These are phyloP conservation scores for Xylaria grammica DNA, from an alignment of 495 filamentous ascomycete genomes.

Conservation along the genomic window DNA sequence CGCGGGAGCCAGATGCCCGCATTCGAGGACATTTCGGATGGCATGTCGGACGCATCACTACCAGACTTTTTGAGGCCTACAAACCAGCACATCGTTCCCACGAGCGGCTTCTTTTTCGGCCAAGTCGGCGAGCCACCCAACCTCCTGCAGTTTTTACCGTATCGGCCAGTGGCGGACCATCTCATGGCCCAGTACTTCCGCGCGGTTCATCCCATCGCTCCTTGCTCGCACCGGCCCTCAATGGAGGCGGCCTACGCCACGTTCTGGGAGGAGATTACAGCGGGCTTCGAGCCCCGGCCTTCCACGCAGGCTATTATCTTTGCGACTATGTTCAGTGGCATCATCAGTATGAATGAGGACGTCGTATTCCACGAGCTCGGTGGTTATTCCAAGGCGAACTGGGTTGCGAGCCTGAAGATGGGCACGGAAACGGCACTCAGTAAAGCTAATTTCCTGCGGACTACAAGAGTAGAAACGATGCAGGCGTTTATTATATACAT, in stretches of 20 bases:
- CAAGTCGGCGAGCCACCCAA: slow-evolving; percentile 50
- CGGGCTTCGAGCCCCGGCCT: slow-evolving; percentile 61
- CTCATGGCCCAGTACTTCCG: slow-evolving; percentile 68
- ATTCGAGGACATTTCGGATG: slow-evolving; percentile 25
- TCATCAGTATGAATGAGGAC: slow-evolving; percentile 65
- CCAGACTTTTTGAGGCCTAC: slow-evolving; percentile 57
- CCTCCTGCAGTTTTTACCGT: slow-evolving; percentile 62
- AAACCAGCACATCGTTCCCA: slow-evolving; percentile 59
- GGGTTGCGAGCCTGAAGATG: slow-evolving; percentile 65
- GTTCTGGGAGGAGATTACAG: slow-evolving; percentile 65
- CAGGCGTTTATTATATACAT: slow-evolving; percentile 78
- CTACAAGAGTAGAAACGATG: slow-evolving; percentile 71
- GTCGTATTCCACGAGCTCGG: slow-evolving; percentile 51
- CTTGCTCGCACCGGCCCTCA: slow-evolving; percentile 66
- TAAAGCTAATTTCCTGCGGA: slow-evolving; percentile 70
- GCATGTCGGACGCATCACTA: slow-evolving; percentile 26
- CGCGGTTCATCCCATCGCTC: slow-evolving; percentile 69
- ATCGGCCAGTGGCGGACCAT: slow-evolving; percentile 53
- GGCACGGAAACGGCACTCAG: slow-evolving; percentile 67
- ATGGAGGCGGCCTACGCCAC: slow-evolving; percentile 64
- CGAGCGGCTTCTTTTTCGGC: slow-evolving; percentile 73
- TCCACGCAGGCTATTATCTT: slow-evolving; percentile 71
- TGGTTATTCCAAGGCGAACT: slow-evolving; percentile 53
- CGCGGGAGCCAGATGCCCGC: slow-evolving; percentile 25
- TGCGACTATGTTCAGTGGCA: slow-evolving; percentile 69